These are phyloP conservation scores for Pythium oligandrum DNA, from an alignment of 352 stramenopile genomes.

Conservation along the genomic window DNA sequence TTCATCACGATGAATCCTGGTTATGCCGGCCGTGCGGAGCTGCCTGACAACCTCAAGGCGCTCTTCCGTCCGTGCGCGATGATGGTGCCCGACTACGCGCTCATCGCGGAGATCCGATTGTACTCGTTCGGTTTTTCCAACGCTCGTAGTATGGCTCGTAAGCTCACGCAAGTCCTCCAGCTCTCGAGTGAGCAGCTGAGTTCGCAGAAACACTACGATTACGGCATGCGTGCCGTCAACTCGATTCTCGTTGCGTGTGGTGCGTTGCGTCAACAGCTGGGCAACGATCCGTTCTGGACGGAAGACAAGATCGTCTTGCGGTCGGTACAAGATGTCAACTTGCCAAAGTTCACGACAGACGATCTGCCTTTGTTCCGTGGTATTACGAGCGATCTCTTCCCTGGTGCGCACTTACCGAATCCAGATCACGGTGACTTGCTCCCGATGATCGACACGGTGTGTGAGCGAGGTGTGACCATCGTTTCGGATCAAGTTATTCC, in stretches of 20 bases:
- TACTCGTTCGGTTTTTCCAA: slow-evolving; percentile 93
- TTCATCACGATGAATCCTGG: slow-evolving; percentile 90
- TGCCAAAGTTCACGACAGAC: slow-evolving; percentile 93
- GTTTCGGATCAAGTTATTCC: slow-evolving; percentile 52
- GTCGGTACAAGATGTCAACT: slow-evolving; percentile 92
- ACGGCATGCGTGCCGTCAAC: slow-evolving; percentile 94
- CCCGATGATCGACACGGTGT: slow-evolving; percentile 79
- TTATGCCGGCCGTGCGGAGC: slow-evolving; percentile 86
- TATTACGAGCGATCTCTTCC: slow-evolving; percentile 94
- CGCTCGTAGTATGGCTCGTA: slow-evolving; percentile 85
- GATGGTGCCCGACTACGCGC: slow-evolving; percentile 86
- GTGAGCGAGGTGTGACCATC: slow-evolving; percentile 52
- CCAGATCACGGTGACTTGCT: slow-evolving; percentile 83
- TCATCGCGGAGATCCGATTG: slow-evolving; percentile 91
- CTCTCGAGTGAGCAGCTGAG: slow-evolving; percentile 92
- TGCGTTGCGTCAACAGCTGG: slow-evolving; percentile 86
- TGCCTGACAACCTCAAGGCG: slow-evolving; percentile 85
- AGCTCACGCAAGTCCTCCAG: slow-evolving; percentile 92
- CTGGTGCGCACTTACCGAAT: slow-evolving; percentile 80
- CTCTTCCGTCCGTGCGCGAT: slow-evolving; percentile 83
- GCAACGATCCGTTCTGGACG: slow-evolving; percentile 82
- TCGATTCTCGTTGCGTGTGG: slow-evolving; percentile 93
- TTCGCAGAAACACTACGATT: slow-evolving; percentile 95
- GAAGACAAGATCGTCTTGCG: slow-evolving; percentile 91
- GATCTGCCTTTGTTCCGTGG: slow-evolving; percentile 91